Base-by-base conservation (phyloP, 2,329 filamentous ascomycete species). In the Alternaria atra region DNA sequence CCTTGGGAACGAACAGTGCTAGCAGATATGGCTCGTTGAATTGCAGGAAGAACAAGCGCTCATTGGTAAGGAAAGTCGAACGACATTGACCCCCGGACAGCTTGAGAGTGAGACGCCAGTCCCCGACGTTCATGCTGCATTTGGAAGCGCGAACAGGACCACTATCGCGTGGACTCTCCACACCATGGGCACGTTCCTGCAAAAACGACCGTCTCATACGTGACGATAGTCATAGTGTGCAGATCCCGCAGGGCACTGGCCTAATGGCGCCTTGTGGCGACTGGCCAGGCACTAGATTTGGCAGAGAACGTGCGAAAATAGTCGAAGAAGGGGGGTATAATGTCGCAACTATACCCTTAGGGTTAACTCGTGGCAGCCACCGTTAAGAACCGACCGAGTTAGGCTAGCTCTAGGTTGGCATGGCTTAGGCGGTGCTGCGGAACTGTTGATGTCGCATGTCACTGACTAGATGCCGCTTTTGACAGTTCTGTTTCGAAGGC, bases 211-310 rank as follows among this genome's bases (percentile, higher is more conserved):
- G 52, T 61, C 61, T 54, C 56, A 57, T 60, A 63, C 68, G 70
- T 66, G 68, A 71, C 66, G 55, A 59, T 50, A 61, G 67, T 65
- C 64, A 62, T 69, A 66, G 68, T 54, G 55, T 60, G 58, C 61
- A 40, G 65, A 55, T 58, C 58, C 58, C 43, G 46, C 29, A 29
- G 51, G 44, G 59, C 52, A 55, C 58, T 23, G 55, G 58, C 54
- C 63, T 60, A 58, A 55, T 47, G 51, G 59, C 60, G 54, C 50
- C 47, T 51, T 23, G 44, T 46, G 43, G 17, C 27, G 57, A 64
- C 62, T 58, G 61, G 60, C 48, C 29, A 55, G 57, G 42, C 55
- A 50, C 55, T 52, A 57, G 52, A 39, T 47, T 48, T 53, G 56
- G 51, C 23, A 30, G 42, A 29, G 20, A 55, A 27, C 6, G 23